Percentiles rank a stretch among this genome's conserved stretches.
Conservation (phyloP, 116 monocot genomes). For the Papilionanthe hybrid region DNA sequence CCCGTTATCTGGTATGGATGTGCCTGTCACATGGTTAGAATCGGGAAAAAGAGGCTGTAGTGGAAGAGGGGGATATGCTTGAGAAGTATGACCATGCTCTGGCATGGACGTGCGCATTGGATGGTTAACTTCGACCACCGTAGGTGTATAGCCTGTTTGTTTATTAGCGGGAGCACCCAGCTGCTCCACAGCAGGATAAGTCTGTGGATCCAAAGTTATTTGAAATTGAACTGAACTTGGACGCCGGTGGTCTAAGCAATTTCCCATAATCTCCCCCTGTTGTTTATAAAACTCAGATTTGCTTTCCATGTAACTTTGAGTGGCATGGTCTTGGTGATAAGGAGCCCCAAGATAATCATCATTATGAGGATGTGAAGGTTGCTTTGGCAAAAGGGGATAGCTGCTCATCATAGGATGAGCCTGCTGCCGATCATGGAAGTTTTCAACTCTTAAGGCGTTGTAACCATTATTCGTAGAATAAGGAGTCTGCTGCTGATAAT, state of each 20-base stretch:
- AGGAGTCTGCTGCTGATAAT: constrained; percentile 10
- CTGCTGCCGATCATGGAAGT: constrained; percentile 11
- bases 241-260: constrained; percentile 9
- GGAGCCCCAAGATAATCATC: background rate
- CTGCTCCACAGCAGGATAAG: constrained; percentile 2
- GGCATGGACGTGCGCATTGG: constrained; percentile 6
- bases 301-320: background rate
- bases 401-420: constrained; percentile 8
- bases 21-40: constrained; percentile 5
- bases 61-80: constrained; percentile 21
- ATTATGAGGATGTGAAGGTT: constrained; percentile 11
- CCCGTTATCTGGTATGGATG: constrained; percentile 9
- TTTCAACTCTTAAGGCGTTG: background rate
- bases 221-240: background rate
- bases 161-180: background rate
- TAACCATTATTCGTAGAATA: constrained; percentile 1
- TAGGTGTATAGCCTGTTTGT: background rate
- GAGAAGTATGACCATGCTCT: constrained; percentile 13
- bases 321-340: background rate
- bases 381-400: constrained; percentile 14
- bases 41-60: constrained; percentile 16
- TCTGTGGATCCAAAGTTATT: constrained; percentile 7
- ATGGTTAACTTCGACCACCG: background rate
- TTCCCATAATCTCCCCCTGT: background rate
- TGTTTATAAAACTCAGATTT: constrained; percentile 6